Conservation (phyloP, 371 early-diverging fungal genomes). For the Mucor indicus region DNA sequence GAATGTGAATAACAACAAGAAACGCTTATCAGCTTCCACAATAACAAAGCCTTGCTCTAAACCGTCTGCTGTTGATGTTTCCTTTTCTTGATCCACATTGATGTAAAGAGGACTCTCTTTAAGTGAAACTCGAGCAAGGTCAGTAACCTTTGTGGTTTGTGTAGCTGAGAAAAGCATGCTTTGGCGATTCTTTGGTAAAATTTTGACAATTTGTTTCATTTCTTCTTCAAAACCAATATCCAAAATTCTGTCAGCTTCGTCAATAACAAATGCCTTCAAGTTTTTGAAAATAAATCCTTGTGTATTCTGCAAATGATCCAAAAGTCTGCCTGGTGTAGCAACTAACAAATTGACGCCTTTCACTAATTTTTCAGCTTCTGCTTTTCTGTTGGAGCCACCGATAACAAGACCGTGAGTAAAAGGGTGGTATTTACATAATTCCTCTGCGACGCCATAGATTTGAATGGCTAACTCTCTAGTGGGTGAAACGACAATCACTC, state of each 20-base stretch:
- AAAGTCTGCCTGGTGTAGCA: conserved; percentile 97
- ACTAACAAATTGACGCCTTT: conserved; percentile 95
- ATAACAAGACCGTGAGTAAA: conserved; percentile 93
- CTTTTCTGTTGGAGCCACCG: conserved; percentile 95
- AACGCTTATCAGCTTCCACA: conserved; percentile 86
- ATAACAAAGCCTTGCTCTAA: conserved; percentile 97
- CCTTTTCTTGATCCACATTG: conserved; percentile 92
- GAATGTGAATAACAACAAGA: conserved; percentile 92
- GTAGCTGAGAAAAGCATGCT: conserved; percentile 99
- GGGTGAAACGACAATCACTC: conserved; percentile 96
- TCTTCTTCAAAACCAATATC: conserved; percentile 98
- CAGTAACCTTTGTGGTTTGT: conserved; percentile 96
- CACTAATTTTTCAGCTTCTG: conserved; percentile 89
- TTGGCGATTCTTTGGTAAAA: conserved; percentile 85
- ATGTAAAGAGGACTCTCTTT: conserved; percentile 93
- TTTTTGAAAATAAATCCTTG: conserved; percentile 91
- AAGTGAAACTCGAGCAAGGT: conserved; percentile 93
- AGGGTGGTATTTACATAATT: conserved; percentile 85
- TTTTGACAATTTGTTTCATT: conserved; percentile 94
- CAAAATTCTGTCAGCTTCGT: conserved; percentile 98
- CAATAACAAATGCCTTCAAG: conserved; percentile 90
- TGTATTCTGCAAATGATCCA: conserved; percentile 96
- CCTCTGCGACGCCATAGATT: conserved; percentile 97
- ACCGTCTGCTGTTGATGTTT: conserved; percentile 89
- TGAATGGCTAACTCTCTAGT: conserved; percentile 99